Percentiles rank a stretch among this genome's conserved stretches.
Conservation (phyloP, 129 eudicot genomes). For the Artemisia argyi region DNA sequence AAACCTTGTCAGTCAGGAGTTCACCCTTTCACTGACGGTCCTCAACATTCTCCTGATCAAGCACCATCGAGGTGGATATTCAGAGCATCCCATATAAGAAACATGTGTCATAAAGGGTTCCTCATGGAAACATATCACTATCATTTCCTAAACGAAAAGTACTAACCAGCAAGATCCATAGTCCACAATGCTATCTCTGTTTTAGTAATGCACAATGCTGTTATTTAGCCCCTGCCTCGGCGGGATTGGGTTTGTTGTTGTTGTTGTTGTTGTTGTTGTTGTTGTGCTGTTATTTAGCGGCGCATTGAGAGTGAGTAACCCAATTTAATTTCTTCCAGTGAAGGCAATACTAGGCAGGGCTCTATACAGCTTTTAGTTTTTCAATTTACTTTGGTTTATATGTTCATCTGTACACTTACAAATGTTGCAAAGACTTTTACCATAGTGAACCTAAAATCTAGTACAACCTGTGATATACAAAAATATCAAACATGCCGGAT, state of each 20-base stretch:
- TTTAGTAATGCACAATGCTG: background rate
- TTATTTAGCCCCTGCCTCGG: too few species aligned
- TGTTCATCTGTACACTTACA: background rate
- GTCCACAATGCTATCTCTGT: background rate
- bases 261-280: too few species aligned
- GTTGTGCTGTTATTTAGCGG: background rate
- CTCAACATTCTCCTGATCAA: too few species aligned
- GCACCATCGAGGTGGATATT: too few species aligned
- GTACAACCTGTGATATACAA: background rate
- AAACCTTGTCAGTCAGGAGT: too few species aligned
- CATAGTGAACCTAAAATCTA: background rate
- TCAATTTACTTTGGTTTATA: background rate
- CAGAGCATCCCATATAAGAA: too few species aligned
- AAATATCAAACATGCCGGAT: constrained; percentile 1
- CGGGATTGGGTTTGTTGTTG: too few species aligned
- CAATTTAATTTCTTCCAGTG: background rate
- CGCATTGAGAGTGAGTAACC: background rate
- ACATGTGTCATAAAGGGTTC: too few species aligned
- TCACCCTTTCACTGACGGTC: too few species aligned
- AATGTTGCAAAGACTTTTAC: background rate
- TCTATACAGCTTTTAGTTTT: constrained; percentile 3
- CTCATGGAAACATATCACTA: too few species aligned
- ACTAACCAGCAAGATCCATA: background rate
- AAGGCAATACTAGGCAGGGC: background rate
- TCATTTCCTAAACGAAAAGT: background rate